Evolutionary conservation across 352 stramenopile genomes (phyloP), one percentile per base, ranked within the genome.

Genomic region (Phytophthora fragariaefolia): DNA sequence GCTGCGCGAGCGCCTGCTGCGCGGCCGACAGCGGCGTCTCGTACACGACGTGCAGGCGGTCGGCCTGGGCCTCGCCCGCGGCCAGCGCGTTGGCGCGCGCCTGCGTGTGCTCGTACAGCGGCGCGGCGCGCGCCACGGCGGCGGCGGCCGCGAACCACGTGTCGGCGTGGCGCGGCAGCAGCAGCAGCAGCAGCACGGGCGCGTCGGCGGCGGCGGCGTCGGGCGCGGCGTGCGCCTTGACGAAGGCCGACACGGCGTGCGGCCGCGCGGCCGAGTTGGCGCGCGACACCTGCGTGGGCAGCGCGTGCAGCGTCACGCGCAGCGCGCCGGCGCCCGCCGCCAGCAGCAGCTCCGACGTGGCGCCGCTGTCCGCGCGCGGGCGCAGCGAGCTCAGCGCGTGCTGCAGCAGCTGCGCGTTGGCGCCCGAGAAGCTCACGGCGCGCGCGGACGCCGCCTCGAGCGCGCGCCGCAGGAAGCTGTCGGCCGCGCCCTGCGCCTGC

Each of bases 191-290:
- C 9, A 94, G 71, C 63, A 80, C 74, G 3, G 76, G 74, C 10
- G 87, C 76, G 15, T 72, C 67, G 2, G 17, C 61, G 4, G 23
- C 71, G 1, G 52, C 34, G 4, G 54, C 56, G 15, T 55, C 72
- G 8, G 80, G 53, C 28, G 74, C 49, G 32, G 63, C 55, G 80
- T 87, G 71, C 64, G 49, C 66, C 66, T 88, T 89, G 67, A 89
- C 71, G 60, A 93, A 88, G 38, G 63, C 51, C 40, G 83, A 47
- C 69, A 97, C 87, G 23, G 89, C 73, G 67, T 97, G 89, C 28
- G 89, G 89, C 23, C 89, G 82, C 34, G 86, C 80, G 1, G 76
- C 65, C 9, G 76, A 79, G 70, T 96, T 96, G 67, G 87, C 77
- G 20, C 89, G 82, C 56, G 82, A 93, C 24, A 87, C 75, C 13